phyloP scores from a whole-genome alignment of 108 stramenopile species.

The Schizochytrium sp. region DNA sequence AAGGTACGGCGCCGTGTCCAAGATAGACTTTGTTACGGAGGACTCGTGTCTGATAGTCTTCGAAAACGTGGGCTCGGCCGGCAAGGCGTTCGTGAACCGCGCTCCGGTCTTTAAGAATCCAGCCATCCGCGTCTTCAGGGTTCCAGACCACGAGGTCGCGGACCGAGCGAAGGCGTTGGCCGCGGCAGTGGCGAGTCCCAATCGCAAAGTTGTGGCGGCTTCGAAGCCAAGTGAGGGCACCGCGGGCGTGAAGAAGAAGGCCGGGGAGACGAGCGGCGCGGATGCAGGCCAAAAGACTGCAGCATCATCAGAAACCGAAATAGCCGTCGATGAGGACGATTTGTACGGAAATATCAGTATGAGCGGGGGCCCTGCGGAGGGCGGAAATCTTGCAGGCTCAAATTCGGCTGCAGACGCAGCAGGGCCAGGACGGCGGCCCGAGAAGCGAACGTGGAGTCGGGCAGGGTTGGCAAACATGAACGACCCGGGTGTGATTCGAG shows the following conservation, averaged over 20 bases:
- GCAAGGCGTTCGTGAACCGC: background rate
- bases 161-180: background rate
- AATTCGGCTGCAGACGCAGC: background rate
- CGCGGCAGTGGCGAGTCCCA: background rate
- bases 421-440: background rate
- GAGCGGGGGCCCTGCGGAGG: background rate
- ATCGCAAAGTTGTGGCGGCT: background rate
- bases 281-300: too few species aligned
- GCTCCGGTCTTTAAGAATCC: background rate
- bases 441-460: slow-evolving; percentile 20
- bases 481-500: background rate
- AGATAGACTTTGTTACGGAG: background rate
- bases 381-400: background rate
- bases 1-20: background rate
- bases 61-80: background rate
- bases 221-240: too few species aligned
- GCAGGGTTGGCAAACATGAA: background rate
- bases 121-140: background rate
- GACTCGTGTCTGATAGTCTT: background rate
- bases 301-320: too few species aligned
- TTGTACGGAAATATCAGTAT: background rate
- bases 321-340: background rate
- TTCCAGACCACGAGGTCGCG: background rate
- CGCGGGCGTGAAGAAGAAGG: too few species aligned
- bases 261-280: too few species aligned